These are phyloP conservation scores for Cyberlindnera mycetangii DNA, from an alignment of 805 yeast genomes.

Conservation along the genomic window DNA sequence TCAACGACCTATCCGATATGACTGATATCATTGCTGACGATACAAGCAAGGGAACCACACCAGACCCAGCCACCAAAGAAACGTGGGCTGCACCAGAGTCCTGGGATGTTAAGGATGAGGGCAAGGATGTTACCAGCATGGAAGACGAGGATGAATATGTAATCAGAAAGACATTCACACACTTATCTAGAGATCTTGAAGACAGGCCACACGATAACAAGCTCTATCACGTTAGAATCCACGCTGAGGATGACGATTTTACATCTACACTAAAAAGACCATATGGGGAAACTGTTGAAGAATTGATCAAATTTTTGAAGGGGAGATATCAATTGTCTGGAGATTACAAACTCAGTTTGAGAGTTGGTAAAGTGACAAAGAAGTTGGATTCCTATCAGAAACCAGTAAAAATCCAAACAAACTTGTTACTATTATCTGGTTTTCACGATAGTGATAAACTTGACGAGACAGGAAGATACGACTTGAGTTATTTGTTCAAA, in stretches of 20 bases:
- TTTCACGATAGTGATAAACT: slow-evolving; percentile 74
- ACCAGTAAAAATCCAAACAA: slow-evolving; percentile 76
- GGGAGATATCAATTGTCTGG: slow-evolving; percentile 72
- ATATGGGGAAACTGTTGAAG: slow-evolving; percentile 72
- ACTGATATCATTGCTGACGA: slow-evolving; percentile 40
- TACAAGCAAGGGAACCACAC: slow-evolving; percentile 6
- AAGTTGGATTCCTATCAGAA: slow-evolving; percentile 68
- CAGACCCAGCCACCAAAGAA: slow-evolving; percentile 15
- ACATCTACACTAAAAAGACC: slow-evolving; percentile 78
- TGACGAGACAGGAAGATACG: slow-evolving; percentile 79
- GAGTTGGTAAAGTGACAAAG: slow-evolving; percentile 74
- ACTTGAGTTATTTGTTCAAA: slow-evolving; percentile 76
- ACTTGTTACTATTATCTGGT: slow-evolving; percentile 71
- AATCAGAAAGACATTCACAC: slow-evolving; percentile 33
- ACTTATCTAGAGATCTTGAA: slow-evolving; percentile 27
- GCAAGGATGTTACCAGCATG: slow-evolving; percentile 12
- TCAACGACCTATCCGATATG: slow-evolving; percentile 47
- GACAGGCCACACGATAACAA: slow-evolving; percentile 25
- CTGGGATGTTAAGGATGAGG: slow-evolving; percentile 51
- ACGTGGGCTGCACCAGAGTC: slow-evolving; percentile 58
- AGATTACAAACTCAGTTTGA: slow-evolving; percentile 71
- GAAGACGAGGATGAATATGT: slow-evolving; percentile 37
- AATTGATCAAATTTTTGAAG: slow-evolving; percentile 65
- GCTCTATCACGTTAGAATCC: slow-evolving; percentile 60
- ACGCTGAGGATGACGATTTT: slow-evolving; percentile 79